Evolutionary conservation across 2,329 filamentous ascomycete genomes (phyloP).

Genomic region (Xylaria sp.): DNA sequence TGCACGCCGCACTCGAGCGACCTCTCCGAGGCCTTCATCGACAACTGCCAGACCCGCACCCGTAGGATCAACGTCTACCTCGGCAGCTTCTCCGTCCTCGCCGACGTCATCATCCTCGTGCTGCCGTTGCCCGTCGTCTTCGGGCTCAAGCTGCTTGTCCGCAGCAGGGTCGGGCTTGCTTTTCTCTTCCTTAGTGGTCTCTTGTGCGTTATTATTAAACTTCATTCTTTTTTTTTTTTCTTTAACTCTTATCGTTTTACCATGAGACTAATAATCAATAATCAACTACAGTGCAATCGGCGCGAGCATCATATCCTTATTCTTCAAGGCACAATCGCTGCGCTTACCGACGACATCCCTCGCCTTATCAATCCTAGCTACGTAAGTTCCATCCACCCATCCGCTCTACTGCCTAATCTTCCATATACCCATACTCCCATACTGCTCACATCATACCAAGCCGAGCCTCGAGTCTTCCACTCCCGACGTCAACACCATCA

Average conservation of each 20-base stretch:
- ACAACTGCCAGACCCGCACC: conserved; percentile 29
- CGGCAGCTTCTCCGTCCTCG: conserved; percentile 30
- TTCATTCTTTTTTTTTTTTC: not conserved
- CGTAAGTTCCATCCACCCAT: conserved; percentile 33
- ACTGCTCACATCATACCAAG: too few relatives aligned
- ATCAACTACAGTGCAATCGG: conserved; percentile 25
- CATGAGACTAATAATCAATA: not conserved
- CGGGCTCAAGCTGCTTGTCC: conserved; percentile 31
- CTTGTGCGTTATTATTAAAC: conserved; percentile 26
- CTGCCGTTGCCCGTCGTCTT: conserved; percentile 37
- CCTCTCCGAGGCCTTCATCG: conserved; percentile 26
- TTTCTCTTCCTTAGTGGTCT: conserved; percentile 36
- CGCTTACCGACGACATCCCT: conserved; percentile 24
- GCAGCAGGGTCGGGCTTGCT: conserved; percentile 32
- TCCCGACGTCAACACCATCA: too few relatives aligned
- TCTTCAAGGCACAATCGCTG: conserved; percentile 32
- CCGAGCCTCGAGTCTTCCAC: too few relatives aligned
- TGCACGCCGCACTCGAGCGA: conserved; percentile 33
- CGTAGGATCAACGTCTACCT: conserved; percentile 31
- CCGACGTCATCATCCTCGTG: conserved; percentile 36
- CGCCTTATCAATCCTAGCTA: conserved; percentile 35
- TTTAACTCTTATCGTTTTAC: not conserved
- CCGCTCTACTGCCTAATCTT: too few relatives aligned
- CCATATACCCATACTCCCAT: too few relatives aligned
- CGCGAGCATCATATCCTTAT: conserved; percentile 33